Conservation (phyloP, 1,139 yeast species). For the Lodderomyces pseudojiufengensis region DNA sequence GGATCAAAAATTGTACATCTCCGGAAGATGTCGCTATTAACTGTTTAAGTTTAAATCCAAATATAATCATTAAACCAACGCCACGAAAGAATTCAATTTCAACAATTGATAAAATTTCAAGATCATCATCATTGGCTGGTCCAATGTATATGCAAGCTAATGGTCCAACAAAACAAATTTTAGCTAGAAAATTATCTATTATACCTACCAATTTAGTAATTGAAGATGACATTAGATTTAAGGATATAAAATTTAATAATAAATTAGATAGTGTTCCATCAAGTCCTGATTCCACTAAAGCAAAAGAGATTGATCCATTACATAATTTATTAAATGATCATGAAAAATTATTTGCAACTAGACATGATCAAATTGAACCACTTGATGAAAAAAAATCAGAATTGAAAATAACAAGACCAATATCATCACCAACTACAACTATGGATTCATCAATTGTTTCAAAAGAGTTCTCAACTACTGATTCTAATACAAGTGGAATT, state of each 20-base stretch:
- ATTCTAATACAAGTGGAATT: not conserved
- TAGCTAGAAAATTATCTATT: conserved; percentile 25
- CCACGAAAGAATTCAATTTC: conserved; percentile 4
- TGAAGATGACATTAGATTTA: conserved; percentile 24
- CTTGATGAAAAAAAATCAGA: conserved; percentile 18
- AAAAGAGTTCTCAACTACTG: conserved; percentile 9
- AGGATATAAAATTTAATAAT: conserved; percentile 20
- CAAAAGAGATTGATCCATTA: conserved; percentile 9
- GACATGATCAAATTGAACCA: not conserved
- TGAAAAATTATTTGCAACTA: conserved; percentile 28
- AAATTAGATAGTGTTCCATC: conserved; percentile 6
- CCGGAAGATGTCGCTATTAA: conserved; percentile 33
- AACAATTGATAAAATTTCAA: conserved; percentile 15
- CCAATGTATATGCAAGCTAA: conserved; percentile 20
- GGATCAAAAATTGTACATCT: conserved; percentile 26
- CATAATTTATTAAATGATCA: conserved; percentile 31
- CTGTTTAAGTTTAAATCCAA: conserved; percentile 32
- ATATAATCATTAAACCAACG: conserved; percentile 8
- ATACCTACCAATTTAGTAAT: conserved; percentile 26
- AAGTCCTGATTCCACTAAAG: conserved; percentile 5
- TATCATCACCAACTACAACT: conserved; percentile 24
- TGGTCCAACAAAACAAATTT: conserved; percentile 15
- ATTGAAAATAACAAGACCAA: conserved; percentile 16
- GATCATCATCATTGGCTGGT: conserved; percentile 28
- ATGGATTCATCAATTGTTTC: conserved; percentile 23